phyloP scores from a whole-genome alignment of 2,329 filamentous ascomycete genomes.

The Lojkania enalia region DNA sequence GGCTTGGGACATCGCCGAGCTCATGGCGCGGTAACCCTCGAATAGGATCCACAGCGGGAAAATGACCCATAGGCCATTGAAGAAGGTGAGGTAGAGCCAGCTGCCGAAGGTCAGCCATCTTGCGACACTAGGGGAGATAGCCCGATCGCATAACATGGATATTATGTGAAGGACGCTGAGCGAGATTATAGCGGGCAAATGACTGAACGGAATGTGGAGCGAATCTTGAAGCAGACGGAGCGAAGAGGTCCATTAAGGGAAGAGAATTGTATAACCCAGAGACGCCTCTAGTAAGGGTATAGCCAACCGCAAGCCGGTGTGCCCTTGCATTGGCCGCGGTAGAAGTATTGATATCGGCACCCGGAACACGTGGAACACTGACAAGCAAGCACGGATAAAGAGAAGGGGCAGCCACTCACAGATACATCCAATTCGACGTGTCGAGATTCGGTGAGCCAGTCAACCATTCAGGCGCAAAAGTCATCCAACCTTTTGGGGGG shows the following conservation, averaged over 20 bases:
- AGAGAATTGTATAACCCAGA: too few species aligned
- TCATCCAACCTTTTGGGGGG: constrained; percentile 59
- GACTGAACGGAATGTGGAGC: too few species aligned
- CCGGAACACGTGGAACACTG: not conserved
- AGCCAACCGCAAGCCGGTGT: too few species aligned
- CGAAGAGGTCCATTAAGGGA: too few species aligned
- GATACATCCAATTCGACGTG: constrained; percentile 62
- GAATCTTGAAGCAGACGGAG: too few species aligned
- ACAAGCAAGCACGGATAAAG: constrained; percentile 1
- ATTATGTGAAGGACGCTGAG: too few species aligned
- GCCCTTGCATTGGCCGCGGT: not conserved
- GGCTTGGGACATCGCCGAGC: constrained; percentile 39
- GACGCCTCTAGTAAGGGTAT: too few species aligned
- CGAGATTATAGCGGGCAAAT: too few species aligned
- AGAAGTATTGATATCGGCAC: not conserved
- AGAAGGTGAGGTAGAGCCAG: constrained; percentile 66
- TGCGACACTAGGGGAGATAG: too few species aligned
- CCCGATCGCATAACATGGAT: too few species aligned
- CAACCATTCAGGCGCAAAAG: constrained; percentile 68
- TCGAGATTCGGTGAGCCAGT: constrained; percentile 61
- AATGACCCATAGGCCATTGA: constrained; percentile 66
- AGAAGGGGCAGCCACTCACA: constrained; percentile 42
- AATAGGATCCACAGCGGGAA: constrained; percentile 61
- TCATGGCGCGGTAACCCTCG: constrained; percentile 54
- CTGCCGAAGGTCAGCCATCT: constrained; percentile 24